phyloP scores from a whole-genome alignment of 352 stramenopile genomes.

The Globisporangium radiosum region DNA sequence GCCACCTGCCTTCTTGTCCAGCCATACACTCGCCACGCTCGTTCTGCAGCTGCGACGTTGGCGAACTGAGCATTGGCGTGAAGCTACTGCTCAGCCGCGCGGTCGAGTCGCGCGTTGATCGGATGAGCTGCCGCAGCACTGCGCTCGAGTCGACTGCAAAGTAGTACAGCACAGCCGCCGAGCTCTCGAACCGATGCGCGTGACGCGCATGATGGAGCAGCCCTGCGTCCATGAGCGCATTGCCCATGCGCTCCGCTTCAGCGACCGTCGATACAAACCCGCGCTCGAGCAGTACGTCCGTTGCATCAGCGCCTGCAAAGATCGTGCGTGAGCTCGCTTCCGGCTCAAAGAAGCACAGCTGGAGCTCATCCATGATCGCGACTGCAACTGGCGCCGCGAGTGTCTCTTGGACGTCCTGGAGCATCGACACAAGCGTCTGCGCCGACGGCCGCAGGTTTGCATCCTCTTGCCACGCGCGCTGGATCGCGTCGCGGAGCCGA shows the following conservation, averaged over 20 bases:
- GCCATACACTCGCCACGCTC: too few relatives aligned
- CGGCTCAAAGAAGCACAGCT: conserved; percentile 16
- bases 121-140: neutral
- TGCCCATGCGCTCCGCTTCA: conserved; percentile 39
- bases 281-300: neutral
- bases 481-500: conserved; percentile 33
- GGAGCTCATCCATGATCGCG: conserved; percentile 19
- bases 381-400: conserved; percentile 21
- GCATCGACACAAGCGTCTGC: conserved; percentile 24
- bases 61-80: neutral
- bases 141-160: conserved; percentile 30
- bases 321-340: conserved; percentile 24
- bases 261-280: neutral
- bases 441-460: conserved; percentile 30
- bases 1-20: too few relatives aligned
- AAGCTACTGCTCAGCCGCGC: neutral
- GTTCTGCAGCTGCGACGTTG: neutral
- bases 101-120: neutral
- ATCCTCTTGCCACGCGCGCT: conserved; percentile 35
- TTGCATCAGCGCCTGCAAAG: conserved; percentile 20
- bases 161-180: conserved; percentile 23
- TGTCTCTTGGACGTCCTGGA: conserved; percentile 45
- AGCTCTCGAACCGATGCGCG: conserved; percentile 24
- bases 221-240: conserved; percentile 30
- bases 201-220: conserved; percentile 46